Percentiles rank a stretch among this genome's conserved stretches.
Evolutionary conservation across 768 basidiomycete species (phyloP).

Genomic region (Cantharellus cinnabarinus): DNA sequence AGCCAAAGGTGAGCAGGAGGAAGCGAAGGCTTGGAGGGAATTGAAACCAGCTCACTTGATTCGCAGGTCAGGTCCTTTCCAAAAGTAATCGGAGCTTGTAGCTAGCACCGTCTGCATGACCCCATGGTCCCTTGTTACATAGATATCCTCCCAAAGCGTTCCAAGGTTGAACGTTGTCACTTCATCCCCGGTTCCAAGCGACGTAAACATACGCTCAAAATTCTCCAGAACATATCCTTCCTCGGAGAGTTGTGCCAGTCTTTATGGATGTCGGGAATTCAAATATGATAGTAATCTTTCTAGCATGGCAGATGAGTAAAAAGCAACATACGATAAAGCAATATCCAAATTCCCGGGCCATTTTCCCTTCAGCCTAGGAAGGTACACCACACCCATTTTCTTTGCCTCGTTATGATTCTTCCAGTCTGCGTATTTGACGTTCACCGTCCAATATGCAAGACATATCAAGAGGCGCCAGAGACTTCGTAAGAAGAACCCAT

Average conservation of each 20-base stretch:
- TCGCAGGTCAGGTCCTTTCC: conserved; percentile 2
- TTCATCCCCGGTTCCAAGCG: not conserved
- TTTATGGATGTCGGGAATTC: too few species aligned
- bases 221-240: not conserved
- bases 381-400: conserved; percentile 1
- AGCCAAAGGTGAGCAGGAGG: not conserved
- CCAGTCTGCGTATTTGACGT: not conserved
- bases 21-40: not conserved
- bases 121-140: conserved; percentile 6
- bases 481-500: too few species aligned
- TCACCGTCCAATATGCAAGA: not conserved
- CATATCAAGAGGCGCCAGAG: too few species aligned
- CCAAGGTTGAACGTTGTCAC: not conserved
- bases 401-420: not conserved
- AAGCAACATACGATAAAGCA: too few species aligned
- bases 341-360: too few species aligned
- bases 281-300: too few species aligned
- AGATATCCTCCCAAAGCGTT: not conserved
- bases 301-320: too few species aligned
- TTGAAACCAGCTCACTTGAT: not conserved
- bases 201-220: not conserved
- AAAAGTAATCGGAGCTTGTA: conserved; percentile 6
- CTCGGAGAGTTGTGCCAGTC: too few species aligned
- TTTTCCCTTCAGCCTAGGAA: not conserved
- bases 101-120: conserved; percentile 6